phyloP scores from a whole-genome alignment of 1,139 yeast genomes.

The Petasospora fabianii region DNA sequence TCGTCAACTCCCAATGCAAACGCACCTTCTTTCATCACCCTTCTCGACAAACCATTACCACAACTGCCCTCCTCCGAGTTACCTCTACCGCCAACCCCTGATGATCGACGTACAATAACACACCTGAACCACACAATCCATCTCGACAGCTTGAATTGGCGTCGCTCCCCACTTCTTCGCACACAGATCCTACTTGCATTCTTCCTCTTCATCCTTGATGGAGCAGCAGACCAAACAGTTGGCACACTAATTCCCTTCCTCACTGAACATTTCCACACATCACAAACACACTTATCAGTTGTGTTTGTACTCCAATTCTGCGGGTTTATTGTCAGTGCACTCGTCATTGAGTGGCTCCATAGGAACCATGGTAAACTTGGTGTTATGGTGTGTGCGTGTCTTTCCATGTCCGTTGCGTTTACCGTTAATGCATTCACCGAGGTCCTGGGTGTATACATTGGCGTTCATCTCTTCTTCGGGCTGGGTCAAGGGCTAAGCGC shows the following conservation, averaged over 20 bases:
- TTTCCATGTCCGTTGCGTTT: constrained; percentile 15
- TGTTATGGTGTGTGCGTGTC: constrained; percentile 21
- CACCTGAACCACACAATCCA: background rate
- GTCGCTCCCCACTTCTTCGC: constrained; percentile 34
- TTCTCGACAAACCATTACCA: background rate
- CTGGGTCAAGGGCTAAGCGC: constrained; percentile 58
- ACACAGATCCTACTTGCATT: constrained; percentile 40
- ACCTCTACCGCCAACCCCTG: background rate
- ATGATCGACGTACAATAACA: background rate
- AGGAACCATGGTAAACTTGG: constrained; percentile 28
- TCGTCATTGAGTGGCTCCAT: constrained; percentile 28
- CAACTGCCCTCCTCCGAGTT: background rate
- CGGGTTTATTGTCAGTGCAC: constrained; percentile 34
- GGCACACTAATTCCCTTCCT: constrained; percentile 53
- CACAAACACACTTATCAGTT: constrained; percentile 35
- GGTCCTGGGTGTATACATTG: constrained; percentile 27
- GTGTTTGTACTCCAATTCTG: constrained; percentile 32
- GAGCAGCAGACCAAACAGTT: constrained; percentile 52
- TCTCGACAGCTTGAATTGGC: constrained; percentile 32
- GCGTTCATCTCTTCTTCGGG: constrained; percentile 42
- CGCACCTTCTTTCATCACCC: background rate
- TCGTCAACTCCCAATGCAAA: background rate
- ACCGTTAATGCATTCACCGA: constrained; percentile 28
- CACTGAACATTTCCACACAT: constrained; percentile 40
- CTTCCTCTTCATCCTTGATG: constrained; percentile 41